A percentile compares a stretch with the other conserved stretches of the same genome.
Conservation (phyloP, 495 filamentous ascomycete genomes). For the Hypoxylon rickii region DNA sequence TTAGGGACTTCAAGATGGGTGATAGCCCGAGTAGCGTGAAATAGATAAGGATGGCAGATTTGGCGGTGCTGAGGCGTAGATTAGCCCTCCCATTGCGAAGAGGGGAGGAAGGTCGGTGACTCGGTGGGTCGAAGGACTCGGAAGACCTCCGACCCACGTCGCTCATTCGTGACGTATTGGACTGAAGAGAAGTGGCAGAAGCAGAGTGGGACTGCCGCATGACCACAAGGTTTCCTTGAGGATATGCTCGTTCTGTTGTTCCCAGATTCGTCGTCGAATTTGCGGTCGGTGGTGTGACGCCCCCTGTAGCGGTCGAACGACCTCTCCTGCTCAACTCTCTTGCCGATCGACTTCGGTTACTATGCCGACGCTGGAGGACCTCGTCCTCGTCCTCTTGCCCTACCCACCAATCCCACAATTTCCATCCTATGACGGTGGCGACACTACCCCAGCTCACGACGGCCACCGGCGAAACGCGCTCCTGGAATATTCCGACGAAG, state of each 20-base stretch:
- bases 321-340: conserved; percentile 33
- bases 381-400: conserved; percentile 57
- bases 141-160: conserved; percentile 28
- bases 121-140: conserved; percentile 28
- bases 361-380: conserved; percentile 34
- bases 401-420: conserved; percentile 89
- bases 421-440: conserved; percentile 85
- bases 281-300: conserved; percentile 39
- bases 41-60: conserved; percentile 93
- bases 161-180: conserved; percentile 41
- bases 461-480: conserved; percentile 81
- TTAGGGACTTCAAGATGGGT: conserved; percentile 93
- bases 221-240: conserved; percentile 23
- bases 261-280: conserved; percentile 48
- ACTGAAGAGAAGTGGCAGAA: conserved; percentile 46
- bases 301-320: conserved; percentile 18
- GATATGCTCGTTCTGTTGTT: conserved; percentile 28
- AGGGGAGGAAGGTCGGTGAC: conserved; percentile 32
- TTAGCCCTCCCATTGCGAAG: conserved; percentile 39
- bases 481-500: conserved; percentile 87
- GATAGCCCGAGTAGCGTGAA: conserved; percentile 86
- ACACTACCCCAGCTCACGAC: conserved; percentile 83
- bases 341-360: conserved; percentile 36
- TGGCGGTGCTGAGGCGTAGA: conserved; percentile 58
- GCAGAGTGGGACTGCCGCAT: conserved; percentile 33